Evolutionary conservation across 1,284 basidiomycete species (phyloP), one percentile per base, ranked within the genome.

Genomic region (Ceratorhiza oryzae-sativae): DNA sequence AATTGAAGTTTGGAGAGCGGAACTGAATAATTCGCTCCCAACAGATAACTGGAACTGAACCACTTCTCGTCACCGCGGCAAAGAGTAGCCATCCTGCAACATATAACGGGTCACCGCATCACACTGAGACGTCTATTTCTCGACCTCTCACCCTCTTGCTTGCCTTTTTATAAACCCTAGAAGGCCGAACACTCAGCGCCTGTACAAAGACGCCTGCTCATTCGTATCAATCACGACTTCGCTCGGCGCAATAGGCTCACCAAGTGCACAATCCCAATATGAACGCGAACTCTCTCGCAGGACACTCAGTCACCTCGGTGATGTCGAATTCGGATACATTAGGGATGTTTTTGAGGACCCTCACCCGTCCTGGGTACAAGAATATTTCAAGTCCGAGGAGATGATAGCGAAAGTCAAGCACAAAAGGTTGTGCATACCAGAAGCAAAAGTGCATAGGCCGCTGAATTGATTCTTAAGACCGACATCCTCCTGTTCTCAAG

Each of bases 261-360:
- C 42, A 10, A 62, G 36, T 46, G 15, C 25, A 3, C 65, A 55
- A 45, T 45, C 65, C 4, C 39, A 56, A 5, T 42, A 30, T 27
- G 65, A 56, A 53, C 49, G 65, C 12, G 51, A 34, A n/a, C 18
- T 20, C 36, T 68, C 65, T 13, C 65, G 65, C 10, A 23, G 65
- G 30, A 56, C 65, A 18, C 23, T 68, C 30, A 68, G 65, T 30
- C 25, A 56, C 18, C 51, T 68, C 23, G 65, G 65, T 5, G 65
- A 68, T 32, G 27, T 56, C 39, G 65, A 68, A 27, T 51, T 51
- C 18, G 53, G 53, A n/a, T 46, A 56, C 30, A 3, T 36, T 12
- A 68, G 30, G 25, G 42, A 68, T 20, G 65, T 68, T 1, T 68
- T 68, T 23, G 65, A 68, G 39, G 27, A 56, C 27, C 65, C 65